A percentile compares a stretch with the other conserved stretches of the same genome.
Evolutionary conservation across 345 rosid species (phyloP).

Genomic region (Mangifera indica): DNA sequence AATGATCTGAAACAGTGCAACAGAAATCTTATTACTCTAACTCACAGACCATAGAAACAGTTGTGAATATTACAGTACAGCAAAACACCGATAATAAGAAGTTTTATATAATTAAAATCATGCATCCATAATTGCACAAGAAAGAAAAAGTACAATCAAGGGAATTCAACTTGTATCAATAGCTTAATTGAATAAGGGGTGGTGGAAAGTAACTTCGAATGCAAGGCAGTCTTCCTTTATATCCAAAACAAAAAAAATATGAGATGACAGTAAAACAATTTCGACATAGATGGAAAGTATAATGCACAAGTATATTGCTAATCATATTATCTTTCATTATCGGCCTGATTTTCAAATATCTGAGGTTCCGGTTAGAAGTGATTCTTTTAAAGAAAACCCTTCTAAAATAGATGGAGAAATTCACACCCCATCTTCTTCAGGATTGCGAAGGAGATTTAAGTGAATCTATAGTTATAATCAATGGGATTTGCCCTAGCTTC

Average conservation of each 20-base stretch:
- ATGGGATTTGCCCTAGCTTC: too few species aligned
- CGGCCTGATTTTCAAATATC: too few species aligned
- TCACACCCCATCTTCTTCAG: too few species aligned
- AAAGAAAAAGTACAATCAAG: background rate
- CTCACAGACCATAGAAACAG: background rate
- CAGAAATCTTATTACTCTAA: slow-evolving; percentile 7
- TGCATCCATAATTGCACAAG: background rate
- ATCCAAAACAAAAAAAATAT: background rate
- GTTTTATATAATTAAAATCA: background rate
- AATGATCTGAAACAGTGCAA: slow-evolving; percentile 54
- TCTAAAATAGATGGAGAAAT: too few species aligned
- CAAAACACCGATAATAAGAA: background rate
- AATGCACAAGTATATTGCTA: too few species aligned
- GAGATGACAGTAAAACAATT: too few species aligned
- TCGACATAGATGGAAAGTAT: too few species aligned
- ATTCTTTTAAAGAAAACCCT: too few species aligned
- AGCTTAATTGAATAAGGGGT: background rate
- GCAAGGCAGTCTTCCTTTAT: background rate
- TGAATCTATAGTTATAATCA: too few species aligned
- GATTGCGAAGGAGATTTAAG: too few species aligned
- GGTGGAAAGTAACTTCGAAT: background rate
- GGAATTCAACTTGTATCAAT: slow-evolving; percentile 1
- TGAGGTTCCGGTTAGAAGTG: too few species aligned
- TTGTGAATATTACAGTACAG: background rate
- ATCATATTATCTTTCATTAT: too few species aligned